Conservation (phyloP, 306 rosid genomes). For the Prosopis cineraria region DNA sequence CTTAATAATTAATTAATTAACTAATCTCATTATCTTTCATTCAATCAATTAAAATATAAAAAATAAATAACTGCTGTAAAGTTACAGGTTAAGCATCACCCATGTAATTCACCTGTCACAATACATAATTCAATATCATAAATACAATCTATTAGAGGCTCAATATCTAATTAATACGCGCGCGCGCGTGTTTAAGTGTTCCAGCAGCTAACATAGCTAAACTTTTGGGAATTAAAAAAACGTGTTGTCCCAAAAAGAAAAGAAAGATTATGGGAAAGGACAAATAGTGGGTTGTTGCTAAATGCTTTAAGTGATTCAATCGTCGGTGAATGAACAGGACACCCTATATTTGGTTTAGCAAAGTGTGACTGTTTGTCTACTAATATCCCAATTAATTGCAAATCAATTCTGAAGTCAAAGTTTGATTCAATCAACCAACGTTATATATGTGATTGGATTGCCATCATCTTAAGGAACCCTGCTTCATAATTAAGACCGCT, state of each 20-base stretch:
- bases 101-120: too few relatives aligned
- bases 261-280: neutral
- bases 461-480: neutral
- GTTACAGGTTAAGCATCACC: too few relatives aligned
- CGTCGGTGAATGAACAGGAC: neutral
- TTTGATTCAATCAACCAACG: neutral
- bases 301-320: neutral
- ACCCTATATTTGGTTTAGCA: neutral
- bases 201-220: too few relatives aligned
- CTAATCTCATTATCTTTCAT: too few relatives aligned
- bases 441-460: neutral
- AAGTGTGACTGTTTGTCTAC: neutral
- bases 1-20: too few relatives aligned
- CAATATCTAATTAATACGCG: too few relatives aligned
- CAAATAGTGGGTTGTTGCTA: neutral
- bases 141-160: too few relatives aligned
- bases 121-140: too few relatives aligned
- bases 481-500: neutral
- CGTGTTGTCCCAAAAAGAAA: neutral
- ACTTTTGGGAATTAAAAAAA: too few relatives aligned
- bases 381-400: neutral
- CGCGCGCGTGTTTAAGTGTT: too few relatives aligned
- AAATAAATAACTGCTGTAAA: too few relatives aligned
- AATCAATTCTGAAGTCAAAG: neutral
- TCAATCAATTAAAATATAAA: too few relatives aligned